Evolutionary conservation across 176 grass and related monocot species (phyloP), one percentile per base, ranked within the genome.

Genomic region (Eleusine indica): DNA sequence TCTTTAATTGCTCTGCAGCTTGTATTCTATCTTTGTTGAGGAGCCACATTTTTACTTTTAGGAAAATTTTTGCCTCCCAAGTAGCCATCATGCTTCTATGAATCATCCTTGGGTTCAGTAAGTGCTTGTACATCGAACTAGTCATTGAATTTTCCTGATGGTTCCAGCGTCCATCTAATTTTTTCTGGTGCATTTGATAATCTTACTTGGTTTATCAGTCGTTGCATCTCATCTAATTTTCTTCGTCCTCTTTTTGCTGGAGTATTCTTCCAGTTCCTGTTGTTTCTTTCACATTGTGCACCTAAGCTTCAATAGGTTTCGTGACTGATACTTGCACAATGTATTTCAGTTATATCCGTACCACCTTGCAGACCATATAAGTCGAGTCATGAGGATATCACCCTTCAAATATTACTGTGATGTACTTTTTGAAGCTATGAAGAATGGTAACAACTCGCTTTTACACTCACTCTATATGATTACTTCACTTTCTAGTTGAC

Each of bases 401-500:
- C 85, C 96, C 35, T 98, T 98, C 75, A 91, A 66, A 94, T 98
- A 95, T 81, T 98, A 95, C 8, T 98, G 93, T 39, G 93, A 98
- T 35, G 81, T 98, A 73, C 86, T 98, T 83, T 98, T 95, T 39
- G 92, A 95, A 90, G 93, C 94, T 78, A 95, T 98, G 91, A 98
- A 93, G 80, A 98, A 98, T 57, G 96, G 96, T 95, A 98, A 90
- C 1, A 8, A 15, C 29, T 73, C 49, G 38, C 74, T 88, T 39
- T 39, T 38, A 40, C 52, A n/a, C 52, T 61, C 35, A 67, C 73
- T 77, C 53, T 18, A 66, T 18, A 66, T 71, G 28, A 22, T 58
- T 71, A 40, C 62, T 80, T 84, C 30, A 12, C 65, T 43, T 80
- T 40, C 21, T 46, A 40, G 37, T 73, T 70, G 35, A 53, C 67